Conservation (phyloP, 2,329 filamentous ascomycete genomes). For the Thelonectria olida region DNA sequence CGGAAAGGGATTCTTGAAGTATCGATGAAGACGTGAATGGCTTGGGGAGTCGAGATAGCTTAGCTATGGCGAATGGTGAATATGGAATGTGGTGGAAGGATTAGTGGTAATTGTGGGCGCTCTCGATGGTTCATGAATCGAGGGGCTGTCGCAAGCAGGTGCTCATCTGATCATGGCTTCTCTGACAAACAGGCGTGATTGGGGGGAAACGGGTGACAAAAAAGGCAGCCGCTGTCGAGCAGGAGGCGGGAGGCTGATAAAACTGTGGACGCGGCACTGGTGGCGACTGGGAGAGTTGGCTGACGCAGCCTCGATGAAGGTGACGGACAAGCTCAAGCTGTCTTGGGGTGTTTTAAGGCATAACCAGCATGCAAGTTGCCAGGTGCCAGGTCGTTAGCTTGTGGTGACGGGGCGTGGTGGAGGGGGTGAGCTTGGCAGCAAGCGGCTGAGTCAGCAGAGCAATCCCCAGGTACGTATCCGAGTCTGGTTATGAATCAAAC, state of each 20-base stretch:
- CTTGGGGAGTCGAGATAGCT: background rate
- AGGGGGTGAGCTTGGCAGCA: background rate
- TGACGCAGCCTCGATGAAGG: conserved; percentile 34
- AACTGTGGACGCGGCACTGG: conserved; percentile 26
- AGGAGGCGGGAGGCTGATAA: conserved; percentile 18
- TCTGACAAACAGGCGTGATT: background rate
- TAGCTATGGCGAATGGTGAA: too few relatives aligned
- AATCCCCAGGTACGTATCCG: background rate
- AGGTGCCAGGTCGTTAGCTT: background rate
- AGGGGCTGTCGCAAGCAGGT: conserved; percentile 24
- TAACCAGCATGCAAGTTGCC: background rate
- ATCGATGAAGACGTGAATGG: background rate
- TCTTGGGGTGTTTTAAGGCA: background rate
- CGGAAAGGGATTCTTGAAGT: background rate
- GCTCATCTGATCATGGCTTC: conserved; percentile 33
- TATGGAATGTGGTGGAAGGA: conserved; percentile 1
- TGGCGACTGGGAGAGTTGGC: conserved; percentile 28
- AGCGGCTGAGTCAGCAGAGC: conserved; percentile 27
- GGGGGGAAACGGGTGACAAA: background rate
- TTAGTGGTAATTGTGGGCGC: conserved; percentile 18
- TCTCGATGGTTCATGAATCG: conserved; percentile 33
- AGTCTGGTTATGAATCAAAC: background rate
- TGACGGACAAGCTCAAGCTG: conserved; percentile 29
- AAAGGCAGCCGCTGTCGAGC: conserved; percentile 1
- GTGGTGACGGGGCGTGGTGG: background rate